Evolutionary conservation across 1,139 yeast genomes (phyloP).

Genomic region (Entelexis sorbosivorans): DNA sequence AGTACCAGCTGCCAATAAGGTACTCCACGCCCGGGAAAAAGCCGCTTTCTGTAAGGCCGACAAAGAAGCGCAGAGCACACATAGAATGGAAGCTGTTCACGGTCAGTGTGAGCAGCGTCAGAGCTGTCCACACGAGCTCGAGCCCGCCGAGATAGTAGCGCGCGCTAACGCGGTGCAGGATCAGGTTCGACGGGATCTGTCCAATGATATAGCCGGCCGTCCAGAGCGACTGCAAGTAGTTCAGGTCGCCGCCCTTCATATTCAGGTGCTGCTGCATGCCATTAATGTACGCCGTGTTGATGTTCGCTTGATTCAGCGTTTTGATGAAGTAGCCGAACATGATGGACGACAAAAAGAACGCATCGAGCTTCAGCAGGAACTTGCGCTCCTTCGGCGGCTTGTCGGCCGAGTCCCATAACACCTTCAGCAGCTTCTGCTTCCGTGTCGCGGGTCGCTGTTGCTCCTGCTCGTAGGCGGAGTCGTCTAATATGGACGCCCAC

Average conservation of each 20-base stretch:
- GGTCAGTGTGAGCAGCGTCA: constrained; percentile 41
- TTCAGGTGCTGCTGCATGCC: constrained; percentile 48
- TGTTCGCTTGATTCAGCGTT: constrained; percentile 27
- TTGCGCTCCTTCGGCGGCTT: constrained; percentile 24
- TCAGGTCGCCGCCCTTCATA: constrained; percentile 42
- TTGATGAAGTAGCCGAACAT: constrained; percentile 28
- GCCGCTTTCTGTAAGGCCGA: constrained; percentile 47
- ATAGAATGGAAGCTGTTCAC: constrained; percentile 35
- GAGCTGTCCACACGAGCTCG: constrained; percentile 44
- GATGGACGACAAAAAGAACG: constrained; percentile 25
- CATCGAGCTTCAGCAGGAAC: constrained; percentile 28
- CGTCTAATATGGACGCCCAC: background rate
- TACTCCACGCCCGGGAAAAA: constrained; percentile 47
- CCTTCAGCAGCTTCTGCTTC: constrained; percentile 21
- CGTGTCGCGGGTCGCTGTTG: constrained; percentile 1
- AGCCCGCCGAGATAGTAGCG: constrained; percentile 43
- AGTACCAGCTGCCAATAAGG: constrained; percentile 42
- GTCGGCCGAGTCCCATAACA: constrained; percentile 30
- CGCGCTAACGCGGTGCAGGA: constrained; percentile 44
- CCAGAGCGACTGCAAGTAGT: constrained; percentile 42
- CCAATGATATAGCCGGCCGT: constrained; percentile 52
- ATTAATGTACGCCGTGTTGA: constrained; percentile 44
- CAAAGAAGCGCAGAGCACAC: constrained; percentile 44
- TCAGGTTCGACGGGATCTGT: constrained; percentile 47
- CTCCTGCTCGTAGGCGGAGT: background rate